Evolutionary conservation across 2,329 filamentous ascomycete genomes (phyloP).

Genomic region (Phoma sp.): DNA sequence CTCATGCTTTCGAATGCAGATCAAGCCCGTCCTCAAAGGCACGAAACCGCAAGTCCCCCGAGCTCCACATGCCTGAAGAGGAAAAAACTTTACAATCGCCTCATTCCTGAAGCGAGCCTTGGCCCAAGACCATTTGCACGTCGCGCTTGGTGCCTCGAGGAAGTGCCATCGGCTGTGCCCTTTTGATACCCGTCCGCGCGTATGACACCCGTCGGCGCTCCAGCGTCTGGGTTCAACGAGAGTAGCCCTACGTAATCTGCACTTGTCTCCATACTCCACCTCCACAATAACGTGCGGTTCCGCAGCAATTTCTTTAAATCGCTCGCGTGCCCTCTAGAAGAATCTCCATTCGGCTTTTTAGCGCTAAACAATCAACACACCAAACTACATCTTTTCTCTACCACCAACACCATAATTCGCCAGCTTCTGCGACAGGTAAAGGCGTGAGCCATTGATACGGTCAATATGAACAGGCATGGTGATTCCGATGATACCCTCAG

Average conservation of each 20-base stretch:
- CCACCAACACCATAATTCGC: background rate
- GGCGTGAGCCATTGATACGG: constrained; percentile 18
- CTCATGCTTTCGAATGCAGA: background rate
- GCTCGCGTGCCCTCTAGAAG: constrained; percentile 4
- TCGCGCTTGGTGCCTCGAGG: constrained; percentile 19
- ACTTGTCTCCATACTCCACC: constrained; percentile 7
- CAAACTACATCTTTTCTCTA: background rate
- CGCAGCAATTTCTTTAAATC: constrained; percentile 4
- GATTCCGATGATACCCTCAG: constrained; percentile 15
- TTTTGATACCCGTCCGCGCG: background rate
- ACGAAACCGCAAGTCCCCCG: background rate
- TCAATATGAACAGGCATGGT: constrained; percentile 26
- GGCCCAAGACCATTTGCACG: constrained; percentile 6
- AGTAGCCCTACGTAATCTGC: constrained; percentile 13
- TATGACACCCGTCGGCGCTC: background rate
- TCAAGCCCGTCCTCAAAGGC: background rate
- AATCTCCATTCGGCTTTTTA: background rate
- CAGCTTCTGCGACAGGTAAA: constrained; percentile 6
- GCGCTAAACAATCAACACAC: background rate
- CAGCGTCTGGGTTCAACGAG: constrained; percentile 1
- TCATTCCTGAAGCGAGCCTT: constrained; percentile 7
- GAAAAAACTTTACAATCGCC: constrained; percentile 22
- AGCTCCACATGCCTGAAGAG: constrained; percentile 24
- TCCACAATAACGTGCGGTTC: constrained; percentile 8
- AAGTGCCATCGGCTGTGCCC: constrained; percentile 5